These are phyloP conservation scores for Lycium ferocissimum DNA, from an alignment of 257 asterid genomes.

Conservation along the genomic window DNA sequence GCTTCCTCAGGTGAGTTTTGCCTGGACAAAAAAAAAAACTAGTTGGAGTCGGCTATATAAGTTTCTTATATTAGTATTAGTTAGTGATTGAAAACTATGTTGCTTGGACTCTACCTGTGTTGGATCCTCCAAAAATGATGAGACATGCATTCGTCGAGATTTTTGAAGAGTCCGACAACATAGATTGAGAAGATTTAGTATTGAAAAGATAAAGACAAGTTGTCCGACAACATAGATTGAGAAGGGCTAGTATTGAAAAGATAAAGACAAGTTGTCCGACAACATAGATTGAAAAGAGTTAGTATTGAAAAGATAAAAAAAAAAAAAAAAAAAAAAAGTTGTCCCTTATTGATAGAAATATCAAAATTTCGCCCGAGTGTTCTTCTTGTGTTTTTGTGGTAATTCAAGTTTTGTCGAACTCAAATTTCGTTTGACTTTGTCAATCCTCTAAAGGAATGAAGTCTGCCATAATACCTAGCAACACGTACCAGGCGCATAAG, in stretches of 20 bases:
- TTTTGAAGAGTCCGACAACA: background rate
- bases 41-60: background rate
- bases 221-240: background rate
- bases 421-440: background rate
- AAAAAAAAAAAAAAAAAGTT: no score
- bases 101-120: conserved; percentile 40
- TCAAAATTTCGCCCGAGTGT: no score
- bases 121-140: background rate
- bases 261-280: background rate
- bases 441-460: background rate
- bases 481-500: background rate
- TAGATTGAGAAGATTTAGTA: background rate
- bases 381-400: background rate
- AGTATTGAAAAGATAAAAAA: no score
- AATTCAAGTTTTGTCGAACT: background rate
- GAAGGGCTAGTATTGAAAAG: background rate
- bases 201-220: background rate
- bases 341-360: no score
- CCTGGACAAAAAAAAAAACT: background rate
- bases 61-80: no score
- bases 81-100: no score
- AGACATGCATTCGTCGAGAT: no score
- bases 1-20: conserved; percentile 71
- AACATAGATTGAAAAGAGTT: no score
- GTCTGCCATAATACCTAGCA: background rate